Evolutionary conservation across 2,329 filamentous ascomycete species (phyloP), one percentile per base, ranked within the genome.

Genomic region (Neonectria punicea): DNA sequence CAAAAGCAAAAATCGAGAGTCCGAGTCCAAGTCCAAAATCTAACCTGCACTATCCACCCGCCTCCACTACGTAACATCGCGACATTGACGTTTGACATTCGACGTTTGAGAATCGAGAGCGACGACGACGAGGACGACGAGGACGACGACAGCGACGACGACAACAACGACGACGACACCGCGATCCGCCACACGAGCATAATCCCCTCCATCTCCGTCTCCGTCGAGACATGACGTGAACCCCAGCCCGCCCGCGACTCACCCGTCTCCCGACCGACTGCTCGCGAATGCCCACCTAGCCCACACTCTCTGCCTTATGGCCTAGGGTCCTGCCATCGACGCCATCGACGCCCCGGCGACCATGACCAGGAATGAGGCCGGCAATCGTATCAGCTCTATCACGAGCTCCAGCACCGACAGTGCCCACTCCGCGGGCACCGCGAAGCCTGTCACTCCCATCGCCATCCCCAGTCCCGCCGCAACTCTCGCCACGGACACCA

Each of bases 291-390:
- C 68, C 63, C 62, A 44, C 58, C 57, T 59, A 72, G 65, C 61
- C 64, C 61, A 65, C 65, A 18, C 39, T 71, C 62, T 65, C 67
- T 59, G 66, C 68, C 70, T 58, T 74, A 76, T 77, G 75, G 75
- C 76, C 74, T 72, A 69, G 70, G 72, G 68, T 73, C 73, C 69
- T 72, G 65, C 70, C 65, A 72, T 70, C 64, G 63, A 74, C 72
- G 72, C 71, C 68, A 70, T 74, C 73, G 70, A 77, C 74, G 73
- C 73, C 73, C 69, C 74, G 78, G 80, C 79, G 80, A 88, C 81
- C 80, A 92, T 93, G 90, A 87, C 89, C 81, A 87, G 86, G 80
- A 87, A 90, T 82, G 89, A 92, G 77, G 82, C 83, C 74, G 80
- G 80, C 74, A 84, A 84, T 80, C 90, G 89, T 81, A 87, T 90